Percentiles rank a stretch among this genome's conserved stretches.
phyloP scores from a whole-genome alignment of 768 basidiomycete genomes.

The Pulveroboletus sp. region DNA sequence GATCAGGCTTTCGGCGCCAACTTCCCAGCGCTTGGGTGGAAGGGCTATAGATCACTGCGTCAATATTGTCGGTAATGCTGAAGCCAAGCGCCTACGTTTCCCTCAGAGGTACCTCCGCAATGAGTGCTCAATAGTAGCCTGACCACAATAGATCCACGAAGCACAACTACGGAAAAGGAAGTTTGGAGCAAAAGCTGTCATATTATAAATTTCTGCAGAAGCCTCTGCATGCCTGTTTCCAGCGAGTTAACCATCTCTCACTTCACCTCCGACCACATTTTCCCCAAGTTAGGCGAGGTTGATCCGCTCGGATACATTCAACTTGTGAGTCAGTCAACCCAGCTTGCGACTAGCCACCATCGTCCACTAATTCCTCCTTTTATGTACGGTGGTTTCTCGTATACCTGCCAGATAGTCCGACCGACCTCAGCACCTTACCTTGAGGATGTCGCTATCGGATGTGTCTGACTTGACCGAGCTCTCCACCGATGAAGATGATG shows the following conservation, averaged over 20 bases:
- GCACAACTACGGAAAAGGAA: conserved; percentile 13
- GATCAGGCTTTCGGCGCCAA: neutral
- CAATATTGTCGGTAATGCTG: neutral
- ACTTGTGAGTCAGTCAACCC: neutral
- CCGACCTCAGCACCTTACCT: neutral
- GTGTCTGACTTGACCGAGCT: conserved; percentile 46
- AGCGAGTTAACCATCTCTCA: neutral
- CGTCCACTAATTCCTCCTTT: neutral
- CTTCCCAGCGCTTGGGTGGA: conserved; percentile 12
- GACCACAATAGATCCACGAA: neutral
- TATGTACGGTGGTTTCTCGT: neutral
- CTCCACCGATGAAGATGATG: conserved; percentile 32
- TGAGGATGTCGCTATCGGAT: conserved; percentile 35
- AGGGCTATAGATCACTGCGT: neutral
- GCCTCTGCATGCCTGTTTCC: neutral
- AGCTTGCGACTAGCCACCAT: neutral
- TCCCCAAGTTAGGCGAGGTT: neutral
- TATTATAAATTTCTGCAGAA: conserved; percentile 11
- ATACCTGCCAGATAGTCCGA: neutral
- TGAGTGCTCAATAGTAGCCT: neutral
- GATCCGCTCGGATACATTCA: neutral
- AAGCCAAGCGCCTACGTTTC: neutral
- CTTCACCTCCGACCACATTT: neutral
- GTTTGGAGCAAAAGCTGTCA: conserved; percentile 8
- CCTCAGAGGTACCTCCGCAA: neutral